phyloP scores from a whole-genome alignment of 2,329 filamentous ascomycete genomes.

The Alternaria sp. region DNA sequence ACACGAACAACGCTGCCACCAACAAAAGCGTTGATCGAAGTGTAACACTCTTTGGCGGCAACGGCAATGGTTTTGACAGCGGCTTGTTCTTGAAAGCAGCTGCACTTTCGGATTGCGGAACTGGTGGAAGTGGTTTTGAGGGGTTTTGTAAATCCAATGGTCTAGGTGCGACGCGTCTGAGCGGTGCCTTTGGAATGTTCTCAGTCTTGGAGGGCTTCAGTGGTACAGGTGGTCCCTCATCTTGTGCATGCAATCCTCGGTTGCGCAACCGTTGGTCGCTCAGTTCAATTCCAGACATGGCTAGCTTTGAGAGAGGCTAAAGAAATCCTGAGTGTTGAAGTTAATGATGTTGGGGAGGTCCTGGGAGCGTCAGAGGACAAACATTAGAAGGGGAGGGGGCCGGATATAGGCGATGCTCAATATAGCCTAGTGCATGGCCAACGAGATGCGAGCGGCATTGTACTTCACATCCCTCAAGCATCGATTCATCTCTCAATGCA shows the following conservation, averaged over 20 bases:
- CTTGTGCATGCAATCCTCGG: not conserved
- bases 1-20: conserved; percentile 1
- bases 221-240: not conserved
- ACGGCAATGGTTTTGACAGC: conserved; percentile 4
- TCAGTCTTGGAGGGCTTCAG: not conserved
- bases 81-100: fast-evolving
- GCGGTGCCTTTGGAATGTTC: not conserved
- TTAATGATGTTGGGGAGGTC: not conserved
- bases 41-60: not conserved
- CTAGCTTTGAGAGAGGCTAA: not conserved
- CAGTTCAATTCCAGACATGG: not conserved
- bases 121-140: conserved; percentile 8
- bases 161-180: not conserved
- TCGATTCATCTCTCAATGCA: not conserved
- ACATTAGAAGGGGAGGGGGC: fast-evolving
- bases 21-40: conserved; percentile 3
- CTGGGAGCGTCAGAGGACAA: too few relatives aligned
- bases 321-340: not conserved
- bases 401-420: not conserved
- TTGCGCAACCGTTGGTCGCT: not conserved
- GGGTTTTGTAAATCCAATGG: not conserved
- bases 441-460: not conserved
- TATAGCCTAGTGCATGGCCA: not conserved
- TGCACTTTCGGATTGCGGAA: not conserved
- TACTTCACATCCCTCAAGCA: not conserved